Conservation (phyloP, 2,329 filamentous ascomycete species). For the Alternaria ethzedia region DNA sequence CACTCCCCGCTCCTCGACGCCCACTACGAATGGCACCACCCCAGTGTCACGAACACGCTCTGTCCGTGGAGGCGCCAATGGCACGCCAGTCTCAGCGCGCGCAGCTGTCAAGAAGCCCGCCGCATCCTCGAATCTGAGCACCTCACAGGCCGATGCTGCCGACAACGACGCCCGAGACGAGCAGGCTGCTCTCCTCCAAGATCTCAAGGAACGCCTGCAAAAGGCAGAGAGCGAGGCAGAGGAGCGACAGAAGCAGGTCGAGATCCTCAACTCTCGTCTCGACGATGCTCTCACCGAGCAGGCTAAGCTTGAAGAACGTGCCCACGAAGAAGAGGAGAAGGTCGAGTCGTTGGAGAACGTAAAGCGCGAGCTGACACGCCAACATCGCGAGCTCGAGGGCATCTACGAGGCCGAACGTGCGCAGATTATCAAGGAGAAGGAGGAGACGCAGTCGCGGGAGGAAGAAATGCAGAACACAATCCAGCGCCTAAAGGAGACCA, state of each 20-base stretch:
- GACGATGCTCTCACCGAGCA: slow-evolving; percentile 87
- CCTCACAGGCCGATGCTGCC: slow-evolving; percentile 45
- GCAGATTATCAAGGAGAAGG: slow-evolving; percentile 88
- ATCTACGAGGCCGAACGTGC: slow-evolving; percentile 91
- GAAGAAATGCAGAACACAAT: slow-evolving; percentile 92
- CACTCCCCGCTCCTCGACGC: slow-evolving; percentile 39
- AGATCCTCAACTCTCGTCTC: slow-evolving; percentile 82
- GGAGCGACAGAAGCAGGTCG: slow-evolving; percentile 81
- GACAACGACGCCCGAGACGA: slow-evolving; percentile 77
- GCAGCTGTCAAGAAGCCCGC: slow-evolving; percentile 47
- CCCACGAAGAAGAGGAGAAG: slow-evolving; percentile 85
- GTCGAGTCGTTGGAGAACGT: slow-evolving; percentile 82
- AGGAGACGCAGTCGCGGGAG: slow-evolving; percentile 81
- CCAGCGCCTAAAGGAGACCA: slow-evolving; percentile 86
- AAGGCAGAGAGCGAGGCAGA: slow-evolving; percentile 80
- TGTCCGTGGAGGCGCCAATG: slow-evolving; percentile 38
- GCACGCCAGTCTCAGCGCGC: slow-evolving; percentile 49
- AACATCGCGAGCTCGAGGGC: slow-evolving; percentile 88
- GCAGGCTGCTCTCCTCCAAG: slow-evolving; percentile 78
- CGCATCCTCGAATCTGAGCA: slow-evolving; percentile 41
- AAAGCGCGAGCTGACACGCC: slow-evolving; percentile 80
- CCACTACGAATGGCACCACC: slow-evolving; percentile 37
- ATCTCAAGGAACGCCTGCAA: slow-evolving; percentile 81
- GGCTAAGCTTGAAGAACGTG: slow-evolving; percentile 81
- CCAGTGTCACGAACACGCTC: slow-evolving; percentile 41